Base-by-base conservation (phyloP, 768 basidiomycete genomes). In the Tricholoma terreum region DNA sequence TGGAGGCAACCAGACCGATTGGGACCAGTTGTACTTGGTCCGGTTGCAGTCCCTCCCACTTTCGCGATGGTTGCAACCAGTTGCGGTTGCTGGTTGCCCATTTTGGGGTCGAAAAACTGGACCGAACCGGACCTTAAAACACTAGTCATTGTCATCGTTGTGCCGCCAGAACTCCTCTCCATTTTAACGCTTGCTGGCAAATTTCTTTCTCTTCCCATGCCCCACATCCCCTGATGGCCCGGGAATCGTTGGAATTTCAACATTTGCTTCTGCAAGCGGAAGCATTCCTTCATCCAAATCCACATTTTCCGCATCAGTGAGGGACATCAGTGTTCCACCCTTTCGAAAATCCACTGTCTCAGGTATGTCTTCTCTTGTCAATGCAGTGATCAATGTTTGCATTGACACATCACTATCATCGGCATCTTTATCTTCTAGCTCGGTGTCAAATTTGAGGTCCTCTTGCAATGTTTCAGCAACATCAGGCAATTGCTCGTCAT, bases 351-450 rank as follows among this genome's bases (percentile, higher is more conserved):
- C 27, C 15, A 50, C 27, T 50, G 49, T 50, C 30, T 50, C 24
- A 34, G 27, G 49, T 31, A 50, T 34, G 33, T 34, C 24, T n/a
- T 34, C 49, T 17, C 33, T 50, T 17, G 33, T 31, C n/a, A 24
- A 31, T 8, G 9, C 33, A 50, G 27, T 34, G 33, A 50, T 19
- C 49, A 50, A n/a, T 50, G 33, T 34, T 30, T 30, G 30, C 49
- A 50, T 50, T 50, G 49, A 34, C 30, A 50, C 33, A 50, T 50
- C 49, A 22, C 49, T 31, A 31, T 50, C 49, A 50, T 50, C n/a
- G 9, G 27, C 49, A 50, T 31, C 33, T 34, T 50, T 30, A 17
- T 34, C 12, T 31, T 50, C 49, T 31, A 30, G 30, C 27, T 50
- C 30, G 7, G 38, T 40, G 38, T 40, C n/a, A 2, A 30, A 50